Evolutionary conservation across 306 rosid species (phyloP), one percentile per base, ranked within the genome.

Genomic region (Vachellia collinsii): DNA sequence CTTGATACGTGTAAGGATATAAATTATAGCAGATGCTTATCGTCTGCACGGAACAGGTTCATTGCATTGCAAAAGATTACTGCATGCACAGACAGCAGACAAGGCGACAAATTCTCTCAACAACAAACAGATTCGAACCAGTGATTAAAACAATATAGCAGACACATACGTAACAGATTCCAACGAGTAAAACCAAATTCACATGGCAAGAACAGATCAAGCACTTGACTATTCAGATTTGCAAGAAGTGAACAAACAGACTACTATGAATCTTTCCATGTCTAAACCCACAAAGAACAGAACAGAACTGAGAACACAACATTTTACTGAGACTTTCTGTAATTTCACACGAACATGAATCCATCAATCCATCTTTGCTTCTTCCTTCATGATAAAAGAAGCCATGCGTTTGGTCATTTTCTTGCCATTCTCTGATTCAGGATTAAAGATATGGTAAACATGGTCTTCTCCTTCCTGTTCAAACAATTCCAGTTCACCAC

Each of bases 381-480:
- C 23, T 51, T 20, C 22, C 36, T 69, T 75, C 6, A 39, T 5
- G 6, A 78, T 39, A 44, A 83, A 83, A 77, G 81, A 70, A 17
- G 76, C 65, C 77, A 83, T 11, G 10, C 37, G 76, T 17, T 58
- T 62, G 34, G 67, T 11, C 41, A 38, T 71, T 11, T 51, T 78
- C 12, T 13, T 65, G 7, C 79, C 82, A 14, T 83, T 54, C 11
- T 72, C 39, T 2, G 79, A 51, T 19, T 81, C 62, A 43, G 80
- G 68, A 29, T 81, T 1, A 22, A 51, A 53, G 13, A 86, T 41
- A 3, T 80, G 84, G 36, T 54, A 83, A 29, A 43, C 80, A 78
- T 86, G 86, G 2, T 39, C 84, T 17, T 74, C 82, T 1, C 73
- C 86, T 25, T 79, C 36, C 66, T 38, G 53, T 16, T 83, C 86